phyloP scores from a whole-genome alignment of 768 basidiomycete genomes.

The Xanthoconium stramineum region DNA sequence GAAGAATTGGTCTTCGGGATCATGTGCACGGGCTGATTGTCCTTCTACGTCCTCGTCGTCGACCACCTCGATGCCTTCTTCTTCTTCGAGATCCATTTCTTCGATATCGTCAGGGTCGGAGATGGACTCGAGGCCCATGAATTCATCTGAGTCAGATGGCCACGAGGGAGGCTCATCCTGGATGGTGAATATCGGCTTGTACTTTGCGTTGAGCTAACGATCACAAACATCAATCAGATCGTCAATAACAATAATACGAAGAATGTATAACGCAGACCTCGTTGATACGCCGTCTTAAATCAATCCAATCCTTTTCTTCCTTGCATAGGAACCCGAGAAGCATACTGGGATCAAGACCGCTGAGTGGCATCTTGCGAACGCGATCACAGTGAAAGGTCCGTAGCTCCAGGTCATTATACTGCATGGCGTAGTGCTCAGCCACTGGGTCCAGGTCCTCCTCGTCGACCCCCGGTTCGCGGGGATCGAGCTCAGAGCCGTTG shows the following conservation, averaged over 20 bases:
- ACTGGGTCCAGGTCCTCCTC: slow-evolving; percentile 39
- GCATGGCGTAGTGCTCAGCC: slow-evolving; percentile 63
- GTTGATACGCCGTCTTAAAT: slow-evolving; percentile 67
- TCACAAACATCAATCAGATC: slow-evolving; percentile 6
- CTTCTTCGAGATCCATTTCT: slow-evolving; percentile 53
- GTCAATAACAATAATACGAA: neutral
- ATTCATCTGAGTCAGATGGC: slow-evolving; percentile 70
- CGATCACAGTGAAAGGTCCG: slow-evolving; percentile 96
- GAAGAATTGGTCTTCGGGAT: slow-evolving; percentile 48
- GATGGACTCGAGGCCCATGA: slow-evolving; percentile 75
- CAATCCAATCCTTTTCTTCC: slow-evolving; percentile 81
- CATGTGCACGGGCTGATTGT: slow-evolving; percentile 25
- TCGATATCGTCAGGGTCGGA: slow-evolving; percentile 76
- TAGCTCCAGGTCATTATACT: slow-evolving; percentile 72
- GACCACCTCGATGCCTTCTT: slow-evolving; percentile 38
- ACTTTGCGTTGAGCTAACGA: slow-evolving; percentile 38
- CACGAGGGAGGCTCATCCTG: slow-evolving; percentile 87
- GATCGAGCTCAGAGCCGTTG: slow-evolving; percentile 33
- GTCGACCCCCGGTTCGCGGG: slow-evolving; percentile 35
- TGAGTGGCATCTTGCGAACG: slow-evolving; percentile 90
- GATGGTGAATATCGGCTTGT: slow-evolving; percentile 77
- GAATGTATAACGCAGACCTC: slow-evolving; percentile 50
- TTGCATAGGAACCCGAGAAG: slow-evolving; percentile 87
- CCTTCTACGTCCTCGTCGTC: slow-evolving; percentile 28
- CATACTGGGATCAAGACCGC: slow-evolving; percentile 95